phyloP scores from a whole-genome alignment of 441 rosid genomes.

The Lagerstroemia fauriei region DNA sequence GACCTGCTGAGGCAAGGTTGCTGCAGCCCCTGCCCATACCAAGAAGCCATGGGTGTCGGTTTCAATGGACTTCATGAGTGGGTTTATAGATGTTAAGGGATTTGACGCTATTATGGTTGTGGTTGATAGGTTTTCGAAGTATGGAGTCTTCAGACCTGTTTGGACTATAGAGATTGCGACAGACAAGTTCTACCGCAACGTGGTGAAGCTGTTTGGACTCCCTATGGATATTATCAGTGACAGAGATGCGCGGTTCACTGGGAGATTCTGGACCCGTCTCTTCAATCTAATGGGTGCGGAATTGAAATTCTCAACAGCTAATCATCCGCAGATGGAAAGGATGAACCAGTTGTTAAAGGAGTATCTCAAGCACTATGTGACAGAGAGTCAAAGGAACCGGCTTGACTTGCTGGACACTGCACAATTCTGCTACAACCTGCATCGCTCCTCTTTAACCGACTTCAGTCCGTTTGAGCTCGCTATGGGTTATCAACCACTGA shows the following conservation, averaged over 20 bases:
- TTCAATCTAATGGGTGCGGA: neutral
- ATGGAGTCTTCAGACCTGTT: neutral
- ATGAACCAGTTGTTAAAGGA: conserved; percentile 2
- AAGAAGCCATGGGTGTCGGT: neutral
- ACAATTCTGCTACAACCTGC: neutral
- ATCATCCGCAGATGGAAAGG: conserved; percentile 5
- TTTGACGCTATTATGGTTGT: neutral
- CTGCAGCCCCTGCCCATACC: neutral
- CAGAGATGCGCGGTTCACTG: neutral
- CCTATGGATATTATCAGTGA: neutral
- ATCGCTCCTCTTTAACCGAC: fast-evolving
- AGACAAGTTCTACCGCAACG: neutral
- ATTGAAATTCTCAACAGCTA: neutral
- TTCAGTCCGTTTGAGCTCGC: neutral
- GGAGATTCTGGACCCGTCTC: neutral
- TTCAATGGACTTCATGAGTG: conserved; percentile 15
- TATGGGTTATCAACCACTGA: neutral
- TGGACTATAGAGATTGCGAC: neutral
- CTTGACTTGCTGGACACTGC: neutral
- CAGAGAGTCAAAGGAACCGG: neutral
- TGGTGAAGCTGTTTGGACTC: conserved; percentile 6
- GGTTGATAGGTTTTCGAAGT: neutral
- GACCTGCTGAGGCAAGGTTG: neutral
- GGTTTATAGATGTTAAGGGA: neutral
- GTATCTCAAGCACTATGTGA: conserved; percentile 3